These are phyloP conservation scores for Hippophae gyantsensis DNA, from an alignment of 306 rosid species.

Conservation along the genomic window DNA sequence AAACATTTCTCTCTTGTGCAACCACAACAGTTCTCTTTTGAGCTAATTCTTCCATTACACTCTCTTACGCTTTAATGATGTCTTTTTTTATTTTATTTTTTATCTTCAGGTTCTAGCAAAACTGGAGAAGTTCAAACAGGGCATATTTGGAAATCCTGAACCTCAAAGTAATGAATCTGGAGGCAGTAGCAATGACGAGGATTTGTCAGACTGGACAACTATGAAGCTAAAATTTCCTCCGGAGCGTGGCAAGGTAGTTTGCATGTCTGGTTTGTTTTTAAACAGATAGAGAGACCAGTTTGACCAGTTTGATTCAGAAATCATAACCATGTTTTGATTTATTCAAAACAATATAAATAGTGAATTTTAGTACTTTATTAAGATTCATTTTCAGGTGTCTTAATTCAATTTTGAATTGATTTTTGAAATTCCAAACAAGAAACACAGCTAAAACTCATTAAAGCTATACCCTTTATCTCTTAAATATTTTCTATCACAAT, in stretches of 20 bases:
- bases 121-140: constrained; percentile 59
- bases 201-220: constrained; percentile 65
- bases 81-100: constrained; percentile 4
- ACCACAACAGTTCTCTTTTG: neutral
- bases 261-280: neutral
- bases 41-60: neutral
- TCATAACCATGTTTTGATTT: neutral
- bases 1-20: too few relatives aligned
- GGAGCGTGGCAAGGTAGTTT: constrained; percentile 54
- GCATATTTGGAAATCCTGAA: constrained; percentile 28
- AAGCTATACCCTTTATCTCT: neutral
- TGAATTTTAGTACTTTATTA: too few relatives aligned
- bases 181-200: constrained; percentile 35
- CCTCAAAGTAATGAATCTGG: constrained; percentile 30
- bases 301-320: neutral
- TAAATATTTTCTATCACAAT: neutral
- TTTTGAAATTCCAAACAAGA: neutral
- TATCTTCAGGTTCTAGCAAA: constrained; percentile 57
- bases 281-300: neutral
- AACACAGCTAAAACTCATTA: neutral
- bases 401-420: neutral
- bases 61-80: neutral
- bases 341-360: too few relatives aligned
- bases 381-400: neutral
- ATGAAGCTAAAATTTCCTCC: constrained; percentile 49